Base-by-base conservation (phyloP, 1,139 yeast genomes). In the Saccharomyces hybrid region DNA sequence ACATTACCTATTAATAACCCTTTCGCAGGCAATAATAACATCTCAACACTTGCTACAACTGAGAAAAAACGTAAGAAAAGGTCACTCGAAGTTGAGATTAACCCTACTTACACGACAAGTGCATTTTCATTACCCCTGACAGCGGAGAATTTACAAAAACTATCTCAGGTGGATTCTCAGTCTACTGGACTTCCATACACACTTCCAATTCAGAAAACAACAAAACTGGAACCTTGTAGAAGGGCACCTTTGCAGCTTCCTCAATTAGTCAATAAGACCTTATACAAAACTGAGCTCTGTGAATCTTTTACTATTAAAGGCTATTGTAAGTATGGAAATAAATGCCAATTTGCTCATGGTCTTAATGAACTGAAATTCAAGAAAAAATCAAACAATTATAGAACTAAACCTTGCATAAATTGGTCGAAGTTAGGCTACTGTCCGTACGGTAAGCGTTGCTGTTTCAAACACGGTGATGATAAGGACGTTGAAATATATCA, bases 301-400 rank as follows among this genome's bases (percentile, higher is more conserved):
- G 88, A 85, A 41, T 83, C 91, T 42, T 90, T 77, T 70, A 80
- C 84, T 69, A 84, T 82, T 63, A 79, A 82, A 59, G 93, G 93
- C 27, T 67, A 70, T 56, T 90, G 97, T 70, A 96, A 96, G 8
- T 90, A 90, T 68, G 96, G 96, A 2, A 79, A 80, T 62, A 90
- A 90, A 73, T 90, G 97, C 69, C 97, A 90, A 73, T 90, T 90
- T 77, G 97, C 97, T 7, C 97, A 90, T 65, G 97, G 97, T 25
- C 78, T 80, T 48, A 74, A 79, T 56, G 97, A 90, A 69, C 75
- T 90, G 64, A 88, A 88, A 69, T 65, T 71, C 20, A 83, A 88
- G 51, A 86, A 83, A 58, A 79, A 95, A 57, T 87, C 93, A 14
- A 82, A 86, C 56, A 90, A 89, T 67, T 90, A 95, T 87, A 82